These are phyloP conservation scores for Sphaerulina vaccinii DNA, from an alignment of 2,329 filamentous ascomycete genomes.

Conservation along the genomic window DNA sequence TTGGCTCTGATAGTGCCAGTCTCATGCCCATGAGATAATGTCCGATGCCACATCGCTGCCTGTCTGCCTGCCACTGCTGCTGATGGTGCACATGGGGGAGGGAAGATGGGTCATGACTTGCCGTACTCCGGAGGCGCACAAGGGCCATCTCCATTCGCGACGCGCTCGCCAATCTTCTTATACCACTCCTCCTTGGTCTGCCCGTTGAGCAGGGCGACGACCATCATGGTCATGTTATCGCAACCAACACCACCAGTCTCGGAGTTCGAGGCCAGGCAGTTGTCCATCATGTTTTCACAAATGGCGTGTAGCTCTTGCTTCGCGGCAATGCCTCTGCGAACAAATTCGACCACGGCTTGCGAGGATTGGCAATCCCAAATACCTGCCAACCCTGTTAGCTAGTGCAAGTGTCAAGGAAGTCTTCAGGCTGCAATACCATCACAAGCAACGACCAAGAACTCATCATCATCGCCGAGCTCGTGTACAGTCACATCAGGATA, in stretches of 20 bases:
- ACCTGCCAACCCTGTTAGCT: slow-evolving; percentile 56
- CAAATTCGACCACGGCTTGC: slow-evolving; percentile 95
- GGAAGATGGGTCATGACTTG: slow-evolving; percentile 60
- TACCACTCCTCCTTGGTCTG: slow-evolving; percentile 98
- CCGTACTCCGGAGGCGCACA: slow-evolving; percentile 99
- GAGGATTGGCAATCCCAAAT: slow-evolving; percentile 99
- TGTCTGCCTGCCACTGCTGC: neutral
- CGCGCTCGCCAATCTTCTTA: slow-evolving; percentile 87
- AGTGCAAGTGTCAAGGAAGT: neutral
- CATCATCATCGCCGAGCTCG: slow-evolving; percentile 87
- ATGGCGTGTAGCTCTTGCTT: slow-evolving; percentile 94
- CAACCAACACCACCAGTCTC: slow-evolving; percentile 97
- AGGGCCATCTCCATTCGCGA: slow-evolving; percentile 94
- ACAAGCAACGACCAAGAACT: slow-evolving; percentile 90
- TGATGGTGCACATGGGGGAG: neutral
- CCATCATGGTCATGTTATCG: slow-evolving; percentile 98
- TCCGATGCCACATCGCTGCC: neutral
- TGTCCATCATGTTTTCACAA: slow-evolving; percentile 99
- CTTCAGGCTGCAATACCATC: slow-evolving; percentile 64
- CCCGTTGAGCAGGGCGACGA: slow-evolving; percentile 85
- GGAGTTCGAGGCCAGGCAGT: slow-evolving; percentile 95
- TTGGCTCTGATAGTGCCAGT: neutral
- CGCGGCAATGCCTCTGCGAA: slow-evolving; percentile 89
- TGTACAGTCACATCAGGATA: slow-evolving; percentile 93
- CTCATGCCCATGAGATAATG: neutral